A percentile compares a stretch with the other conserved stretches of the same genome.
phyloP scores from a whole-genome alignment of 495 filamentous ascomycete genomes.

The Wilcoxina mikolae region DNA sequence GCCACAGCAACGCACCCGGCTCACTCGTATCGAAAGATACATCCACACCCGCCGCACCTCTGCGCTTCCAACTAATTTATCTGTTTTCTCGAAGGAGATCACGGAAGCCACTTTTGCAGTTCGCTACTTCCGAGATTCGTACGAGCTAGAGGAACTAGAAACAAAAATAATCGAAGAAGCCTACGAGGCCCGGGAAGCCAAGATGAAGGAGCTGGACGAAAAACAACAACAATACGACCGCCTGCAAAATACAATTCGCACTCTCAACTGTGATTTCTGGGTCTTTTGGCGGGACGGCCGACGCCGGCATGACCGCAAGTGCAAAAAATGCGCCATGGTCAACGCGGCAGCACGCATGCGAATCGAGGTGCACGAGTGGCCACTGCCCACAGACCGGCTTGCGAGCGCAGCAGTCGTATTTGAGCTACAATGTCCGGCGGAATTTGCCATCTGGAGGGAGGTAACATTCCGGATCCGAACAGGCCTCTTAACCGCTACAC shows the following conservation, averaged over 20 bases:
- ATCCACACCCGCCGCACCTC: constrained; percentile 24
- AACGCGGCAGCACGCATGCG: constrained; percentile 28
- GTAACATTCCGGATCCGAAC: constrained; percentile 34
- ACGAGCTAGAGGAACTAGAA: constrained; percentile 31
- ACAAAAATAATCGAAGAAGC: constrained; percentile 33
- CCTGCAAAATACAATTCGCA: constrained; percentile 23
- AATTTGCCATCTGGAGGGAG: constrained; percentile 42
- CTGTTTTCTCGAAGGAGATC: constrained; percentile 31
- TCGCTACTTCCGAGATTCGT: constrained; percentile 38
- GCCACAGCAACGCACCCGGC: constrained; percentile 37
- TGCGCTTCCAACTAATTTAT: constrained; percentile 14
- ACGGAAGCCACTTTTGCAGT: constrained; percentile 36
- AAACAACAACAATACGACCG: constrained; percentile 29
- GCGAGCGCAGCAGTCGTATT: constrained; percentile 40
- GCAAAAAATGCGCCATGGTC: constrained; percentile 27
- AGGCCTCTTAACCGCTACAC: constrained; percentile 32
- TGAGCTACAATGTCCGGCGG: constrained; percentile 38
- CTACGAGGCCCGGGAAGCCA: constrained; percentile 24
- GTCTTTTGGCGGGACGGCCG: not conserved
- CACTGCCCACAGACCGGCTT: constrained; percentile 35
- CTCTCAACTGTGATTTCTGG: constrained; percentile 29
- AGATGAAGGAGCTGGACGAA: constrained; percentile 33
- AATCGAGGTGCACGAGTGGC: constrained; percentile 48
- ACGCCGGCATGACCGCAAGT: constrained; percentile 24
- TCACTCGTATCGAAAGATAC: constrained; percentile 39